These are phyloP conservation scores for Citrullus colocynthis DNA, from an alignment of 306 rosid genomes.

Conservation along the genomic window DNA sequence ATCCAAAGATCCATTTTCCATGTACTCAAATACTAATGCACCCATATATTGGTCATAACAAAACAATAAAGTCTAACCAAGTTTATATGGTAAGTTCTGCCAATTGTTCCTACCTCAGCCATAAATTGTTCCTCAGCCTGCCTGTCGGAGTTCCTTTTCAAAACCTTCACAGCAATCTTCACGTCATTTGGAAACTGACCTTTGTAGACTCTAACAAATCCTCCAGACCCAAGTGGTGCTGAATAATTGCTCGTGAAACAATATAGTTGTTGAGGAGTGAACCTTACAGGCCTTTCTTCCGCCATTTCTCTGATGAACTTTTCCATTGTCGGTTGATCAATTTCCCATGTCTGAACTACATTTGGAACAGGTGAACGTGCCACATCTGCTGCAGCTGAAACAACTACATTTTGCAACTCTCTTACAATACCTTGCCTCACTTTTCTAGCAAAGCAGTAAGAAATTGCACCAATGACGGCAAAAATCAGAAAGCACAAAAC, in stretches of 20 bases:
- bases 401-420: background rate
- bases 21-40: slow-evolving; percentile 38
- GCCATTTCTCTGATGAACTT: background rate
- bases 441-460: background rate
- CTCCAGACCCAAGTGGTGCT: slow-evolving; percentile 26
- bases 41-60: slow-evolving; percentile 25
- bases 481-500: background rate
- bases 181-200: slow-evolving; percentile 25
- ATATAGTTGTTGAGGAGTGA: background rate
- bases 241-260: background rate
- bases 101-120: slow-evolving; percentile 30
- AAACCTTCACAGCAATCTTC: slow-evolving; percentile 33
- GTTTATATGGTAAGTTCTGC: slow-evolving; percentile 32
- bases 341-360: background rate
- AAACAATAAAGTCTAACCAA: slow-evolving; percentile 30
- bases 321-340: background rate
- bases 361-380: background rate
- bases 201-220: slow-evolving; percentile 30
- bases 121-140: slow-evolving; percentile 29
- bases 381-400: background rate
- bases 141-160: slow-evolving; percentile 13
- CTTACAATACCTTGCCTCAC: background rate
- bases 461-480: background rate
- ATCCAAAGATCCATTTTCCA: slow-evolving; percentile 39
- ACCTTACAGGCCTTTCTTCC: background rate